Percentiles rank a stretch among this genome's conserved stretches.
These are phyloP conservation scores for Pisolithus orientalis DNA, from an alignment of 768 basidiomycete species.

Conservation along the genomic window DNA sequence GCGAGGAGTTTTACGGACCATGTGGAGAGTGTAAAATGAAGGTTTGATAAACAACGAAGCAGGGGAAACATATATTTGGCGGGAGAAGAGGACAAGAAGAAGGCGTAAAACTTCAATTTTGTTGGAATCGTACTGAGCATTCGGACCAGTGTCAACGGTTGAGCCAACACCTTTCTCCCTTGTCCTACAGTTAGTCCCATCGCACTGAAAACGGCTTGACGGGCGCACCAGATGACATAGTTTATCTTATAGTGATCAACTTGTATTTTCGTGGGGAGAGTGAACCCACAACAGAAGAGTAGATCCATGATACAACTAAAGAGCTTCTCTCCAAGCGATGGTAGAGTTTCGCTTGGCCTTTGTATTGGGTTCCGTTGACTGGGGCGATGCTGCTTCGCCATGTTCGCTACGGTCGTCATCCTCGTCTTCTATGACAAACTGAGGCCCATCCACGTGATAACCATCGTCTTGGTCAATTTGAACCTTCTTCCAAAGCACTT, in stretches of 20 bases:
- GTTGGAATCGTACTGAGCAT: conserved; percentile 64
- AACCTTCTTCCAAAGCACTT: conserved; percentile 76
- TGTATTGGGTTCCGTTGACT: conserved; percentile 14
- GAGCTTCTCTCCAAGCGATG: conserved; percentile 77
- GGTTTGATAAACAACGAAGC: conserved; percentile 64
- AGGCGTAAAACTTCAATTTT: conserved; percentile 88
- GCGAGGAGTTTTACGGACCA: conserved; percentile 70
- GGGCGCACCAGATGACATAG: conserved; percentile 78
- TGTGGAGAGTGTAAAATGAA: conserved; percentile 69
- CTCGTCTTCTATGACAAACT: conserved; percentile 90
- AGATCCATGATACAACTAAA: conserved; percentile 80
- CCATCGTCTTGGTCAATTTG: conserved; percentile 37
- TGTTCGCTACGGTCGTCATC: conserved; percentile 51
- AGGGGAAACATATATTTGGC: conserved; percentile 81
- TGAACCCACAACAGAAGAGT: conserved; percentile 91
- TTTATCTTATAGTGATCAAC: conserved; percentile 78
- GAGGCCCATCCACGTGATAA: conserved; percentile 33
- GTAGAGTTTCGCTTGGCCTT: conserved; percentile 45
- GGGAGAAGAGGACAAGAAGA: conserved; percentile 80
- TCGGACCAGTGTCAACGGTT: conserved; percentile 63
- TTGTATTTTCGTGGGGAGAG: conserved; percentile 71
- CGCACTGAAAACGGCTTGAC: conserved; percentile 1
- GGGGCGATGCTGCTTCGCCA: conserved; percentile 26
- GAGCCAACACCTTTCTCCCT: conserved; percentile 97
- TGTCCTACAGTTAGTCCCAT: conserved; percentile 4